Percentiles rank a stretch among this genome's conserved stretches.
Conservation (phyloP, 2,329 filamentous ascomycete genomes). For the Xylogone sp. region DNA sequence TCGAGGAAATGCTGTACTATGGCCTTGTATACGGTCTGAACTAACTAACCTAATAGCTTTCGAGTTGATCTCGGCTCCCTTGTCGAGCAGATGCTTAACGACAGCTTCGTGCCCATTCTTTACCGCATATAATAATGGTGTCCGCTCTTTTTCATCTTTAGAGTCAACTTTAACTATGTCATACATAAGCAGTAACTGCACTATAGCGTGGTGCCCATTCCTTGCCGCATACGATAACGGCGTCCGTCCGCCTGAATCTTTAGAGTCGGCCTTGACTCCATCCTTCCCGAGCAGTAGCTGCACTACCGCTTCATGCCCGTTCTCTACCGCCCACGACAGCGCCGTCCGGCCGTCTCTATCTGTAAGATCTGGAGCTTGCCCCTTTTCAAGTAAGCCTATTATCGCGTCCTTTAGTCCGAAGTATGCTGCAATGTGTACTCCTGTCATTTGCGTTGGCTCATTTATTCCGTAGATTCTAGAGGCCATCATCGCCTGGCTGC, state of each 20-base stretch:
- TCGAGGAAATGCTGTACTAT: background rate
- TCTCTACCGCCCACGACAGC: constrained; percentile 5
- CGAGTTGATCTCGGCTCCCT: background rate
- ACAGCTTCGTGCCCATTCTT: background rate
- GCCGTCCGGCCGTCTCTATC: background rate
- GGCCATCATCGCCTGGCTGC: no score
- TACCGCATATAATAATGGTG: constrained; percentile 2
- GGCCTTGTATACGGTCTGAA: background rate
- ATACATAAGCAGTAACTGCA: background rate
- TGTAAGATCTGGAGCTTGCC: constrained; percentile 2
- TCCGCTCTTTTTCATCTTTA: background rate
- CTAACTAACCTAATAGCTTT: no score
- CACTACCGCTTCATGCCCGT: background rate
- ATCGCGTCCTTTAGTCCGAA: no score
- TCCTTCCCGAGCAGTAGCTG: background rate
- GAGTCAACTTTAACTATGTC: background rate
- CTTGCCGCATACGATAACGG: background rate
- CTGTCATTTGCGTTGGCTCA: no score
- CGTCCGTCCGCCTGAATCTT: background rate
- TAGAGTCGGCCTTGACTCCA: background rate
- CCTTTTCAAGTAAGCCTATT: no score
- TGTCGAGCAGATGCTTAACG: background rate
- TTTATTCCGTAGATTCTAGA: no score
- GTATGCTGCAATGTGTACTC: no score
- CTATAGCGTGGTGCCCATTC: background rate